Percentiles rank a stretch among this genome's conserved stretches.
Conservation (phyloP, 176 grass and related monocot species). For the Oryza coarctata region DNA sequence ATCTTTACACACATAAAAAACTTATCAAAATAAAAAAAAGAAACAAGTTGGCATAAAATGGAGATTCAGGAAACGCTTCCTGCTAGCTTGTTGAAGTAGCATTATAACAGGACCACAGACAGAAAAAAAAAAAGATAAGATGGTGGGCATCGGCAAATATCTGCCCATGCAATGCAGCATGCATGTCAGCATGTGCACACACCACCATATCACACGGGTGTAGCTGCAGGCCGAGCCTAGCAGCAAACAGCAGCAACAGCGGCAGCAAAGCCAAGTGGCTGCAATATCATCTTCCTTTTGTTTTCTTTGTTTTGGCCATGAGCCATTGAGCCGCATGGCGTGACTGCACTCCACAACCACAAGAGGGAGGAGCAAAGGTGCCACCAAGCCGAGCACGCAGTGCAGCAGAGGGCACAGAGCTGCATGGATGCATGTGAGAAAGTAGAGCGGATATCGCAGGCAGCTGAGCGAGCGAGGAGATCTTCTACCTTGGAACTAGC, state of each 20-base stretch:
- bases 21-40: background rate
- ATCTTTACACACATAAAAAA: background rate
- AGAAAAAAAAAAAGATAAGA: slow-evolving; percentile 35
- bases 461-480: background rate
- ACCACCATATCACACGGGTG: background rate
- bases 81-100: background rate
- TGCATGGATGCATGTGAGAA: background rate
- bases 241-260: background rate
- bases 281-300: background rate
- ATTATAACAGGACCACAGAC: slow-evolving; percentile 10
- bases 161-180: background rate
- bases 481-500: slow-evolving; percentile 37
- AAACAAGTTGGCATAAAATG: background rate
- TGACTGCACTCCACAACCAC: background rate
- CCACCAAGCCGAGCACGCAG: too few relatives aligned
- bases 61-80: background rate
- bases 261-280: background rate
- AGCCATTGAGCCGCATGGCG: background rate
- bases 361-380: background rate
- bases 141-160: slow-evolving; percentile 15
- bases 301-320: background rate
- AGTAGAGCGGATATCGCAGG: background rate
- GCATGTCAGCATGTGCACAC: background rate
- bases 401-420: background rate
- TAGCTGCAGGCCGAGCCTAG: background rate